Evolutionary conservation across 352 stramenopile species (phyloP), one percentile per base, ranked within the genome.

Genomic region (Phytophthora nicotianae): DNA sequence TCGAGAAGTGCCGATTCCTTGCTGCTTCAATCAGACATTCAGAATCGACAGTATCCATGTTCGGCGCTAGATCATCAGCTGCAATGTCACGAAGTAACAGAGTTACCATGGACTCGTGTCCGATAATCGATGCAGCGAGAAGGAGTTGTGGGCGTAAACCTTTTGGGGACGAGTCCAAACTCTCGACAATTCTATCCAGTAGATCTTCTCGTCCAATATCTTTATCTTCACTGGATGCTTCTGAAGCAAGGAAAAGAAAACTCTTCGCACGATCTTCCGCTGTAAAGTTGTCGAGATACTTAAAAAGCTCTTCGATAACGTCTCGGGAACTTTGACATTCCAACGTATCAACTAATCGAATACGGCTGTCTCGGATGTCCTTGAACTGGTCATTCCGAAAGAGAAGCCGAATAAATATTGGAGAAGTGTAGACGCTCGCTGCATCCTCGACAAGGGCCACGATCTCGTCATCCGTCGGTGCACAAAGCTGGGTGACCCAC

Each of bases 221-320:
- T n/a, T 50, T 11, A 21, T 33, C 13, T 13, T 40, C 38, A 21
- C 9, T 43, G 1, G 16, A 20, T 52, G 54, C 23, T 2, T 70
- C 57, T 13, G 59, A 67, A 10, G 59, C 50, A 10, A 72, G 47
- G 1, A 75, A 21, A 2, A 70, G 24, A 41, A 68, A 73, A 37
- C 70, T 73, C 11, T 24, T 37, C 1, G 53, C 70, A 24, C 52
- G 70, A 24, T 78, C 70, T 46, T 68, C 61, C 5, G 35, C 45
- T 26, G 70, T 37, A 3, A 75, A 21, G 2, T 63, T 51, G 40
- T 61, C 9, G 6, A 68, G 14, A 16, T 67, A 24, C 5, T 61
- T 24, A 26, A 75, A 50, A 13, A 78, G 32, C 16, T 70, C 26
- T 6, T 48, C 13, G 9, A 73, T 9, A 11, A 71, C 26, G 0